Evolutionary conservation across 176 grass and related monocot genomes (phyloP).

Genomic region (Carex parvula): DNA sequence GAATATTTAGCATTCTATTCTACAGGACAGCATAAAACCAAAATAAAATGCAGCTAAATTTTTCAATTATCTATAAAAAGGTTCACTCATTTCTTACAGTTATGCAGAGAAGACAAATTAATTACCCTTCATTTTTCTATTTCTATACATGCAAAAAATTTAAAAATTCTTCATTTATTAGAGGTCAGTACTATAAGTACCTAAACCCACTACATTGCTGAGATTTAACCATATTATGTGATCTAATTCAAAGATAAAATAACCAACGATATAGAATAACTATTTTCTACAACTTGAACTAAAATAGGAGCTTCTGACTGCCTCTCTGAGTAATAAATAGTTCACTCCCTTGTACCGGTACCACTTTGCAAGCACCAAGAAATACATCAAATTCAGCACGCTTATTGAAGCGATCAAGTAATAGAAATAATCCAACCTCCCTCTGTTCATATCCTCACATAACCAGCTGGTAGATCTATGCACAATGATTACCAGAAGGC

Average conservation of each 20-base stretch:
- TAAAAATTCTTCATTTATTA: background rate
- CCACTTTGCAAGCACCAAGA: constrained; percentile 50
- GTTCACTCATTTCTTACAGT: background rate
- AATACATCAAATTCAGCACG: constrained; percentile 39
- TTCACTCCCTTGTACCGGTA: constrained; percentile 51
- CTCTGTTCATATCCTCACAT: constrained; percentile 52
- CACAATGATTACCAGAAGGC: constrained; percentile 35
- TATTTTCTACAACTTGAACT: background rate
- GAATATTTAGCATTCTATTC: too few species aligned
- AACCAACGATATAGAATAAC: background rate
- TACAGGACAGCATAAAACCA: too few species aligned
- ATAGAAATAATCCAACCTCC: constrained; percentile 59
- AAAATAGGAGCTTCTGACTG: background rate
- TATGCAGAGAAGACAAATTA: background rate
- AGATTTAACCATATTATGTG: background rate
- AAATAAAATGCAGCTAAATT: too few species aligned
- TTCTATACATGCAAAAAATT: background rate
- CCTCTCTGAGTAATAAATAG: background rate
- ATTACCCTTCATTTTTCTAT: background rate
- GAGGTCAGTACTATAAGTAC: too few species aligned
- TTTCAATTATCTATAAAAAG: background rate
- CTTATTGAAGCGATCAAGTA: constrained; percentile 38
- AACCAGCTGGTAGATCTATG: constrained; percentile 42
- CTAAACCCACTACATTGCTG: background rate
- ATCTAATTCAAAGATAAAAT: background rate